phyloP scores from a whole-genome alignment of 2,329 filamentous ascomycete genomes.

The Juglanconis juglandina region DNA sequence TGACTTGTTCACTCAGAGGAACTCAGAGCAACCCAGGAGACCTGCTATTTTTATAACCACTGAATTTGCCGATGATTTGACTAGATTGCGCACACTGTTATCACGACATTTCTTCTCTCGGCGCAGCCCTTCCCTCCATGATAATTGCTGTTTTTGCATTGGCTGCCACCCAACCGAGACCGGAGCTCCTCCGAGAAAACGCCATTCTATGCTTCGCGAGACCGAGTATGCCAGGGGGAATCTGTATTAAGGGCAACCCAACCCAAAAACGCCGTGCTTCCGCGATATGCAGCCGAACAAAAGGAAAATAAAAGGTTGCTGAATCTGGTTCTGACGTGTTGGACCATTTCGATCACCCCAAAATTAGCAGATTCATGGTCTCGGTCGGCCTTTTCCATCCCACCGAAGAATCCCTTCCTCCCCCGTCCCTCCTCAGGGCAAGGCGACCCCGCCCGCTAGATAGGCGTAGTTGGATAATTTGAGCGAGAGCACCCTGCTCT shows the following conservation, averaged over 20 bases:
- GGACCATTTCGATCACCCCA: background rate
- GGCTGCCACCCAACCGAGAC: background rate
- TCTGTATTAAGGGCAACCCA: constrained; percentile 12
- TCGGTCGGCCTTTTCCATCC: background rate
- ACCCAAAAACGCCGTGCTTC: constrained; percentile 16
- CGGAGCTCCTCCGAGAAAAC: background rate
- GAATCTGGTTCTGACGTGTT: background rate
- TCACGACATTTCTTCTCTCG: too few species aligned
- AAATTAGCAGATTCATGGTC: background rate
- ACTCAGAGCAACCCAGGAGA: too few species aligned
- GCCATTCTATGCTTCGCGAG: constrained; percentile 14
- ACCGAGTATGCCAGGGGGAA: constrained; percentile 11
- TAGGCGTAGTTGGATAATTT: constrained; percentile 57
- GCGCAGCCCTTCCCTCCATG: too few species aligned
- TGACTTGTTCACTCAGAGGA: too few species aligned
- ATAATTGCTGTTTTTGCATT: background rate
- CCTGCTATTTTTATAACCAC: too few species aligned
- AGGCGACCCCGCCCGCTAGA: constrained; percentile 38
- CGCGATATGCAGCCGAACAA: background rate
- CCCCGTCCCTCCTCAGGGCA: constrained; percentile 19
- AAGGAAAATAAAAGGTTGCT: background rate
- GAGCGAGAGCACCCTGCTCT: constrained; percentile 50
- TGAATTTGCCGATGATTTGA: too few species aligned
- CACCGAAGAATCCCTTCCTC: background rate
- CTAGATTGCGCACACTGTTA: too few species aligned